phyloP scores from a whole-genome alignment of 148 eudicot genomes.

The Vaccinium macrocarpon region DNA sequence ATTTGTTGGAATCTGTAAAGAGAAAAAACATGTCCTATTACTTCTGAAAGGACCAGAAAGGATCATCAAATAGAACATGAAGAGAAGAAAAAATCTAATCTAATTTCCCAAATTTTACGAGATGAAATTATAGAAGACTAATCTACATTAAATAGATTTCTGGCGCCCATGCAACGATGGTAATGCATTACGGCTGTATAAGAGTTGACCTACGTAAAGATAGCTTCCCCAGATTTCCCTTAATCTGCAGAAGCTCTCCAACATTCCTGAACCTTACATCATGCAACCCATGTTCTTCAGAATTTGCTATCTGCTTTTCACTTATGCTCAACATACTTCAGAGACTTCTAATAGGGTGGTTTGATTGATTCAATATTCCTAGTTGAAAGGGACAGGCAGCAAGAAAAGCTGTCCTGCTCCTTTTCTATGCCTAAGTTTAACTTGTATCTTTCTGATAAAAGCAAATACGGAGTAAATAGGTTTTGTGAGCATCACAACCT shows the following conservation, averaged over 20 bases:
- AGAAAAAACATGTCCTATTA: neutral
- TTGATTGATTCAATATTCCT: neutral
- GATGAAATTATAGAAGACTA: no score
- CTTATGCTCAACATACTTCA: neutral
- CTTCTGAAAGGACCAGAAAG: neutral
- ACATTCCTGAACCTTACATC: neutral
- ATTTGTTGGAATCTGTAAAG: conserved; percentile 74
- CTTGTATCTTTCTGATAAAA: neutral
- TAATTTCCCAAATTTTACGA: no score
- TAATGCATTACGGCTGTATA: no score
- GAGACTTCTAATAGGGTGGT: neutral
- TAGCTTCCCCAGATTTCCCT: neutral
- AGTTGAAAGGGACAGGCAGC: neutral
- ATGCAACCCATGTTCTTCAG: neutral
- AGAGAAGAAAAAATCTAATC: no score
- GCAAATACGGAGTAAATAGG: no score
- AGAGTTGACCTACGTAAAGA: no score
- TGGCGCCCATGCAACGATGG: no score
- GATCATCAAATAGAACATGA: no score
- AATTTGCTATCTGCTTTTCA: neutral
- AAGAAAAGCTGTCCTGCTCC: neutral
- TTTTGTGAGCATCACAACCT: neutral
- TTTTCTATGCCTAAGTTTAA: neutral
- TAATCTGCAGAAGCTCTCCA: neutral
- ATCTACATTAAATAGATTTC: no score